These are phyloP conservation scores for Acacia confusa DNA, from an alignment of 306 rosid species.

Conservation along the genomic window DNA sequence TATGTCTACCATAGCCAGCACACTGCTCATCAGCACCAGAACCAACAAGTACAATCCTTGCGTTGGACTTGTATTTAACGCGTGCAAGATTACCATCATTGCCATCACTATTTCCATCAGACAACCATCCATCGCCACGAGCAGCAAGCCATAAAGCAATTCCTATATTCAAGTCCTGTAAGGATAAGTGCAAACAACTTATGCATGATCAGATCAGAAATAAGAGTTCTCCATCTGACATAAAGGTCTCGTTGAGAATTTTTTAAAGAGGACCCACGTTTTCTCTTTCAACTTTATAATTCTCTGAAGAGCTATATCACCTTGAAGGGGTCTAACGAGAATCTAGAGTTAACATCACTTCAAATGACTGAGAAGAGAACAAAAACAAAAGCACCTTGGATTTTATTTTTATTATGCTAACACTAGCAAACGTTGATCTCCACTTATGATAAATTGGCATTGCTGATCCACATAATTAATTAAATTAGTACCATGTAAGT, in stretches of 20 bases:
- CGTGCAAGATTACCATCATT: conserved; percentile 44
- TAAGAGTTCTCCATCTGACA: conserved; percentile 8
- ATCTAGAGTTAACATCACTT: conserved; percentile 17
- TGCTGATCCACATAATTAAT: conserved; percentile 17
- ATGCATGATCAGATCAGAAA: conserved; percentile 25
- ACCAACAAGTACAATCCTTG: conserved; percentile 95
- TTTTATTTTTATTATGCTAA: conserved; percentile 14
- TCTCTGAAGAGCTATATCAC: conserved; percentile 5
- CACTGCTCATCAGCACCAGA: conserved; percentile 99
- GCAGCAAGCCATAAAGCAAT: conserved; percentile 92
- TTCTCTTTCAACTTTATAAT: not conserved
- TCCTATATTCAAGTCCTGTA: conserved; percentile 91
- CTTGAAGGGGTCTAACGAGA: conserved; percentile 13
- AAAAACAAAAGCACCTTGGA: not conserved
- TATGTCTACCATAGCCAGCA: conserved; percentile 98
- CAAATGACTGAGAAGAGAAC: conserved; percentile 1
- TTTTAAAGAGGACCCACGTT: not conserved
- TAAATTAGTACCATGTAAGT: conserved; percentile 78
- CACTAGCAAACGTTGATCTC: not conserved
- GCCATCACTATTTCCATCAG: conserved; percentile 43
- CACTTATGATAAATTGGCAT: not conserved
- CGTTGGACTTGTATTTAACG: conserved; percentile 68
- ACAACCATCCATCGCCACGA: conserved; percentile 83
- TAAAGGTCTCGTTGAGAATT: conserved; percentile 5
- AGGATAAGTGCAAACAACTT: conserved; percentile 20